Conservation (phyloP, 768 basidiomycete genomes). For the Termitomyces sp. region DNA sequence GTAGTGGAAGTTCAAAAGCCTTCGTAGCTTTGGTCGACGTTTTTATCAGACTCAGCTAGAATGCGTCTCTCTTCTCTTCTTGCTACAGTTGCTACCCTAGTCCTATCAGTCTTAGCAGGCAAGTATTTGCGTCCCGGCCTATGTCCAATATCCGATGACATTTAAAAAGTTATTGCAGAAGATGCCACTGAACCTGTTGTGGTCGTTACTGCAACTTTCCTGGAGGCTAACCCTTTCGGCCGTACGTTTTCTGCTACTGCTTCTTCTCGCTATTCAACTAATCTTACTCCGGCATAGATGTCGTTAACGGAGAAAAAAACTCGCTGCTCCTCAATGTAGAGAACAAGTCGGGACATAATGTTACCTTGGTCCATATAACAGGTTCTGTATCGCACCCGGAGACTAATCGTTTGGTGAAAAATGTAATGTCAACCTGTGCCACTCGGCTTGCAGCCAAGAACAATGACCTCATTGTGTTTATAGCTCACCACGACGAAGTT, state of each 20-base stretch:
- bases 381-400: conserved; percentile 68
- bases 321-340: conserved; percentile 59
- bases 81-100: conserved; percentile 8
- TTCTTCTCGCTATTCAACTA: conserved; percentile 5
- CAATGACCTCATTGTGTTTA: conserved; percentile 1
- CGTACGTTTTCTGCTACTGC: conserved; percentile 42
- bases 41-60: background rate
- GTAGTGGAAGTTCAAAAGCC: background rate
- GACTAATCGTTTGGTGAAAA: conserved; percentile 61
- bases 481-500: conserved; percentile 60
- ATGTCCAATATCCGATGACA: background rate
- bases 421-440: conserved; percentile 34
- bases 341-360: conserved; percentile 70
- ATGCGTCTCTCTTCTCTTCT: conserved; percentile 19
- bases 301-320: conserved; percentile 83
- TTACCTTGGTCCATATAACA: conserved; percentile 59
- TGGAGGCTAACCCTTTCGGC: conserved; percentile 69
- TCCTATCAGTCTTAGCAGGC: conserved; percentile 17
- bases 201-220: conserved; percentile 50
- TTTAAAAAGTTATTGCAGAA: conserved; percentile 18
- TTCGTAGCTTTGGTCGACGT: background rate
- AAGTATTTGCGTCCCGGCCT: conserved; percentile 8
- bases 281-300: conserved; percentile 40
- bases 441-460: background rate
- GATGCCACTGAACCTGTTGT: conserved; percentile 51